Conservation (phyloP, 345 rosid species). For the Eucalyptus pauciflora region DNA sequence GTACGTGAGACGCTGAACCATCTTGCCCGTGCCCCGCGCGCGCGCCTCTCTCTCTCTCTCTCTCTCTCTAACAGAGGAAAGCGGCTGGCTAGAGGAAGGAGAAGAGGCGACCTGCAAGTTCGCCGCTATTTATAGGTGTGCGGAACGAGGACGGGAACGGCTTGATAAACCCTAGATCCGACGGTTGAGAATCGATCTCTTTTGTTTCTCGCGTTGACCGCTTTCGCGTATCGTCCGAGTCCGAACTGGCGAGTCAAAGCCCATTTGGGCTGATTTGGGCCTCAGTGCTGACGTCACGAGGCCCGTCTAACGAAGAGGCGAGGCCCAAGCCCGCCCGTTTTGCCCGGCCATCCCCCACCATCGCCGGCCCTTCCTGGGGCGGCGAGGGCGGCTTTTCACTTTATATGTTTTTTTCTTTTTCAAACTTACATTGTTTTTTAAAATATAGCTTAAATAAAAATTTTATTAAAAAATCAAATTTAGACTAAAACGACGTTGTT, state of each 20-base stretch:
- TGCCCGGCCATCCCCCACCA: not conserved
- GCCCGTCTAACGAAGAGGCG: not conserved
- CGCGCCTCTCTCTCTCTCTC: not conserved
- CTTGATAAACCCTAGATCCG: not conserved
- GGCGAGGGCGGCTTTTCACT: not conserved
- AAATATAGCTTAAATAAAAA: too few species aligned
- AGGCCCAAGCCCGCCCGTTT: not conserved
- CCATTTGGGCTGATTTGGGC: not conserved
- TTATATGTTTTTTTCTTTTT: not conserved
- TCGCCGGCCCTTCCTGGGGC: not conserved
- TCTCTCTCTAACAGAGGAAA: not conserved
- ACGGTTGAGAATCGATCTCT: not conserved
- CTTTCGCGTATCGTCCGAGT: not conserved
- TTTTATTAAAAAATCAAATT: too few species aligned
- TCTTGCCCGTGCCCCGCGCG: not conserved
- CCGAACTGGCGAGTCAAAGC: not conserved
- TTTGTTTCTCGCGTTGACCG: not conserved
- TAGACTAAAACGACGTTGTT: too few species aligned
- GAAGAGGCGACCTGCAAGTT: rapidly evolving
- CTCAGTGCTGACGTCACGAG: not conserved
- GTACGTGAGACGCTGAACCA: not conserved
- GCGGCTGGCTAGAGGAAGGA: not conserved
- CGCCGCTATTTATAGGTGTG: not conserved
- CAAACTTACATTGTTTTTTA: not conserved
- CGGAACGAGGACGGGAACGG: not conserved